These are phyloP conservation scores for Aristolochia californica DNA, from an alignment of 164 flowering plant species.

Conservation along the genomic window DNA sequence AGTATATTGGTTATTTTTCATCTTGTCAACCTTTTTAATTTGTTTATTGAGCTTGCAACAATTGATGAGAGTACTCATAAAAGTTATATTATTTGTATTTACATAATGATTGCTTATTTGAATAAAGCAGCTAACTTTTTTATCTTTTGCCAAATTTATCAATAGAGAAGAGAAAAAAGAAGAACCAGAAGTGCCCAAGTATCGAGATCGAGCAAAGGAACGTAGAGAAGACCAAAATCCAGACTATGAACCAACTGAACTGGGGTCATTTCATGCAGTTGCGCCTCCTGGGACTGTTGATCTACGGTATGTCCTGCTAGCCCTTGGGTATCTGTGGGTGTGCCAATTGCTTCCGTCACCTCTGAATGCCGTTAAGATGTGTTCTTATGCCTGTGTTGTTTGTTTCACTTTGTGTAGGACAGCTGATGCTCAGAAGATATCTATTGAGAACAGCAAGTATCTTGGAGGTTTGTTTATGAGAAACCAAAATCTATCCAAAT, in stretches of 20 bases:
- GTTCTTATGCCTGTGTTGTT: background rate
- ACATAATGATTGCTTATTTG: background rate
- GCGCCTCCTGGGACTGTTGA: conserved; percentile 92
- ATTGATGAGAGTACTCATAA: background rate
- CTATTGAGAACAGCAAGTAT: conserved; percentile 98
- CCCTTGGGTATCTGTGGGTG: background rate
- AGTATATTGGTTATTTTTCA: conserved; percentile 8
- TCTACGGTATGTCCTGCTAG: conserved; percentile 26
- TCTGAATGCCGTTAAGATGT: background rate
- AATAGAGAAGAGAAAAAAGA: conserved; percentile 74
- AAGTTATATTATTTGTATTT: background rate
- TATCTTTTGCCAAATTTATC: background rate
- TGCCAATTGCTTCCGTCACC: background rate
- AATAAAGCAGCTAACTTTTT: background rate
- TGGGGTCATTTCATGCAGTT: conserved; percentile 85
- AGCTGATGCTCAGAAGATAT: conserved; percentile 77
- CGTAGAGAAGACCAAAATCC: conserved; percentile 97
- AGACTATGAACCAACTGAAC: conserved; percentile 74
- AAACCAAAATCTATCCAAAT: background rate
- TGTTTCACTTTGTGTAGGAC: conserved; percentile 24
- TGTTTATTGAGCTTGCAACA: background rate
- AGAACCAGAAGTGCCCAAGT: conserved; percentile 74
- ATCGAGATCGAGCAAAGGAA: conserved; percentile 90
- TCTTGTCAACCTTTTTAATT: background rate
- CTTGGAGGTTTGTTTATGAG: conserved; percentile 72